Conservation (phyloP, 202 grass and related monocot species). For the Brachypodium distachyon region DNA sequence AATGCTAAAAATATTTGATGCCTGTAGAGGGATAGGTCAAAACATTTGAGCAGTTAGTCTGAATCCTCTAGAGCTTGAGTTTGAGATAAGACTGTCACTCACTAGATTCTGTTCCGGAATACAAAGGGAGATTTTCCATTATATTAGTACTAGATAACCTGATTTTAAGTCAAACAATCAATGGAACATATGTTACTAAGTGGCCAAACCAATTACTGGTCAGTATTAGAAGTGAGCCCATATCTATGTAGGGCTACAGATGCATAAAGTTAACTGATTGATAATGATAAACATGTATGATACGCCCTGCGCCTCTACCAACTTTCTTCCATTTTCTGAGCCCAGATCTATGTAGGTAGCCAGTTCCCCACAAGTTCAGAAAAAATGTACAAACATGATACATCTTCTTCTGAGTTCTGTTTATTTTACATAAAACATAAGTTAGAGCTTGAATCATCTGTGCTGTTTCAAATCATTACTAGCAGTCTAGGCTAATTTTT, state of each 20-base stretch:
- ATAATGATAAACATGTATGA: not conserved
- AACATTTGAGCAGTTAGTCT: not conserved
- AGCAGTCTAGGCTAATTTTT: not conserved
- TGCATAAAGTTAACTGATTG: not conserved
- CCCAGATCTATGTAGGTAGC: too few relatives aligned
- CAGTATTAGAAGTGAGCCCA: not conserved
- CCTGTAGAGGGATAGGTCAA: not conserved
- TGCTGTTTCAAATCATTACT: not conserved
- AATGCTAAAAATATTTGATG: not conserved
- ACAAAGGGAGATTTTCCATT: not conserved
- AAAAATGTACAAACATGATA: not conserved
- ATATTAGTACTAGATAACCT: not conserved
- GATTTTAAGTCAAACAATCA: not conserved
- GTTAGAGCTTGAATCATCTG: not conserved
- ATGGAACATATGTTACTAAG: not conserved
- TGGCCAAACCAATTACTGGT: not conserved
- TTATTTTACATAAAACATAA: not conserved
- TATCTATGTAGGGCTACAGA: not conserved
- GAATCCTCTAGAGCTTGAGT: not conserved
- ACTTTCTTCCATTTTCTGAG: not conserved
- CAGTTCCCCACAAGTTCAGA: not conserved
- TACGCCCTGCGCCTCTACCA: not conserved
- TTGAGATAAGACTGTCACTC: not conserved
- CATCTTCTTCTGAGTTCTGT: not conserved
- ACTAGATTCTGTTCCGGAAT: not conserved